These are phyloP conservation scores for Aspergillus taichungensis DNA, from an alignment of 495 filamentous ascomycete genomes.

Conservation along the genomic window DNA sequence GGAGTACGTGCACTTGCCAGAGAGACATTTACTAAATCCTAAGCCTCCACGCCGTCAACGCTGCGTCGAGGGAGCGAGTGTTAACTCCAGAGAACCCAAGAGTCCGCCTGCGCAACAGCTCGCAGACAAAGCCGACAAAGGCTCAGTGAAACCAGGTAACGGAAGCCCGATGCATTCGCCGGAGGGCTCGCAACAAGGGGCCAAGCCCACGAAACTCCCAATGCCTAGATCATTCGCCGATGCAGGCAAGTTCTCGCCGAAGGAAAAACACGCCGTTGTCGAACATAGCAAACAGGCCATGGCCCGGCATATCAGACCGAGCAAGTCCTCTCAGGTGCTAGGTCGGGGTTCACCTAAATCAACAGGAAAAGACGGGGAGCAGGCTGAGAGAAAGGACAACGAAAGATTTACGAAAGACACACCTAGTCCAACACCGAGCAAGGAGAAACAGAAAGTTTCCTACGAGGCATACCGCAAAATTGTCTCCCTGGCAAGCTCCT, in stretches of 20 bases:
- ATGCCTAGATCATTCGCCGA: constrained; percentile 17
- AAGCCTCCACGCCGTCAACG: constrained; percentile 18
- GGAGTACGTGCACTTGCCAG: constrained; percentile 19
- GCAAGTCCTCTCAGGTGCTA: constrained; percentile 6
- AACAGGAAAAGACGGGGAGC: constrained; percentile 19
- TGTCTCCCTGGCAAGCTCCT: constrained; percentile 10
- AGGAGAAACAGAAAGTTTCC: constrained; percentile 16
- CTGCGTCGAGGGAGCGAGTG: constrained; percentile 1
- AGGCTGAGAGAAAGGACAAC: constrained; percentile 23
- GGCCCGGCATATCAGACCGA: not conserved
- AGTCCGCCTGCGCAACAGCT: not conserved
- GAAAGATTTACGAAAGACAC: constrained; percentile 25
- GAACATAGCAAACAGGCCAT: constrained; percentile 1
- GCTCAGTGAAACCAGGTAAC: not conserved
- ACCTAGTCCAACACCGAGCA: constrained; percentile 12
- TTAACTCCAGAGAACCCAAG: not conserved
- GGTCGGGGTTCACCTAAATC: constrained; percentile 12
- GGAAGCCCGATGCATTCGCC: not conserved
- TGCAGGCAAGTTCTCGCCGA: constrained; percentile 7
- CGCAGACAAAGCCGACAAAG: not conserved
- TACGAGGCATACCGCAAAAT: constrained; percentile 17
- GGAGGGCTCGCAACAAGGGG: constrained; percentile 6
- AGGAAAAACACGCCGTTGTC: not conserved
- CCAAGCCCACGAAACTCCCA: constrained; percentile 28
- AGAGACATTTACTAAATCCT: constrained; percentile 29